These are phyloP conservation scores for Pochonia chlamydosporia DNA, from an alignment of 2,329 filamentous ascomycete genomes.

Conservation along the genomic window DNA sequence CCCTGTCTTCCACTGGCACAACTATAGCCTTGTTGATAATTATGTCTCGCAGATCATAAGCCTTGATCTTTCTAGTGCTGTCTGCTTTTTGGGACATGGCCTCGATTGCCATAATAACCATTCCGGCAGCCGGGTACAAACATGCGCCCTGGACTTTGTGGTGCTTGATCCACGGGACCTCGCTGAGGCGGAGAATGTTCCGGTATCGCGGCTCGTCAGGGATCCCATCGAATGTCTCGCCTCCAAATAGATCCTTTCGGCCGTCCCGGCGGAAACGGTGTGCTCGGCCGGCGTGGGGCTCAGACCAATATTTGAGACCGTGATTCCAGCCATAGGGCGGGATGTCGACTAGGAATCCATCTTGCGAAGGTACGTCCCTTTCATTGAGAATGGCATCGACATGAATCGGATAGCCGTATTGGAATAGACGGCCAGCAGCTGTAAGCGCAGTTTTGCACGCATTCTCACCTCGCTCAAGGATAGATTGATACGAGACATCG, in stretches of 20 bases:
- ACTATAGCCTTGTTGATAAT: constrained; percentile 17
- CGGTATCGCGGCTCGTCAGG: constrained; percentile 23
- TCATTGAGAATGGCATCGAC: neutral
- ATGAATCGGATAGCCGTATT: neutral
- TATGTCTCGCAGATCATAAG: constrained; percentile 13
- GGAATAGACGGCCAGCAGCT: neutral
- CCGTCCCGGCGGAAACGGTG: constrained; percentile 14
- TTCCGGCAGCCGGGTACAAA: constrained; percentile 30
- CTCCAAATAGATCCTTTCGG: constrained; percentile 20
- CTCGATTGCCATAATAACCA: constrained; percentile 26
- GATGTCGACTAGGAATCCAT: constrained; percentile 9
- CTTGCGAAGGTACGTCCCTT: neutral
- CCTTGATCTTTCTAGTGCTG: neutral
- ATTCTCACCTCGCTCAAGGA: constrained; percentile 22
- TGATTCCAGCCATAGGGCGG: constrained; percentile 25
- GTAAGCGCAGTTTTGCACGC: neutral
- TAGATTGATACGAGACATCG: neutral
- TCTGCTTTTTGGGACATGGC: constrained; percentile 6
- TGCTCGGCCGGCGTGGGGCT: constrained; percentile 16
- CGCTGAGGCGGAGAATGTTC: constrained; percentile 22
- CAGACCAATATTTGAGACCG: constrained; percentile 19
- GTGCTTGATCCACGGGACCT: constrained; percentile 26
- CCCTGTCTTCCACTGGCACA: constrained; percentile 15
- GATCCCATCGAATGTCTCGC: constrained; percentile 13
- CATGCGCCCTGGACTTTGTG: constrained; percentile 22